Conservation (phyloP, 345 rosid species). For the Ricinus communis region DNA sequence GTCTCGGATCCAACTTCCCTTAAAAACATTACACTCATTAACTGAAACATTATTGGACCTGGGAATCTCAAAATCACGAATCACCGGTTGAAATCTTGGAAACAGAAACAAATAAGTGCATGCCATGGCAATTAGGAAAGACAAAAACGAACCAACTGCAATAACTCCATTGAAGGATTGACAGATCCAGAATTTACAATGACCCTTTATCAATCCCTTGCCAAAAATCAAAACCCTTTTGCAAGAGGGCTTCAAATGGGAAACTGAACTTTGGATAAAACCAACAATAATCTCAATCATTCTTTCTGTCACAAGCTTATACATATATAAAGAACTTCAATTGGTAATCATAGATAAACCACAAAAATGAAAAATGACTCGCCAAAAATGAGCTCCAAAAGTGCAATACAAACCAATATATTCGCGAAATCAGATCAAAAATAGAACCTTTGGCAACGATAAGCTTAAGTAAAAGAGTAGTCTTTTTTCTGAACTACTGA, state of each 20-base stretch:
- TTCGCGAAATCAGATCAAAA: neutral
- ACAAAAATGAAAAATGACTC: neutral
- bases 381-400: neutral
- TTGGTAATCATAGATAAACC: neutral
- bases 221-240: conserved; percentile 31
- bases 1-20: conserved; percentile 61
- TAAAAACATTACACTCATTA: conserved; percentile 45
- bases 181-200: conserved; percentile 35
- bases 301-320: neutral
- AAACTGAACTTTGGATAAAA: conserved; percentile 24
- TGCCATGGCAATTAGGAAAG: conserved; percentile 42
- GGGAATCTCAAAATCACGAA: conserved; percentile 27
- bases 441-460: neutral
- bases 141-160: conserved; percentile 35
- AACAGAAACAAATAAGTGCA: conserved; percentile 43
- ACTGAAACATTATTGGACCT: conserved; percentile 20
- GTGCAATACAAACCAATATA: neutral
- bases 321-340: neutral
- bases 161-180: conserved; percentile 41
- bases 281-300: conserved; percentile 27
- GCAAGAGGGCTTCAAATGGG: conserved; percentile 28
- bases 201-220: conserved; percentile 32
- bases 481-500: neutral
- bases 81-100: conserved; percentile 40
- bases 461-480: neutral